A percentile compares a stretch with the other conserved stretches of the same genome.
Evolutionary conservation across 345 rosid genomes (phyloP).

Genomic region (Barbarea vulgaris): DNA sequence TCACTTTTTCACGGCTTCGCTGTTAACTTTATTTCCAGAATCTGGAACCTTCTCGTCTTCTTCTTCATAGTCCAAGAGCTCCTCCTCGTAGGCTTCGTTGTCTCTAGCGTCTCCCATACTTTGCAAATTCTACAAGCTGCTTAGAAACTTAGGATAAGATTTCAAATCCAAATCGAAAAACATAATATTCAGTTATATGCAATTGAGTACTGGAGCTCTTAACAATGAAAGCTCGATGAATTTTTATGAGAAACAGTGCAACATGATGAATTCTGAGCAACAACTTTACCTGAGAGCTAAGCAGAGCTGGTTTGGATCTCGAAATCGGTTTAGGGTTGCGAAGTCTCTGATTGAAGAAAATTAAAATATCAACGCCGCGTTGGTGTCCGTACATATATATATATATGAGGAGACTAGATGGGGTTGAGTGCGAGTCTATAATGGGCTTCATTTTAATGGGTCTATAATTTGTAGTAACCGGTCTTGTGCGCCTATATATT

Average conservation of each 20-base stretch:
- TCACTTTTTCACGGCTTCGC: slow-evolving; percentile 87
- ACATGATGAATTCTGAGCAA: background rate
- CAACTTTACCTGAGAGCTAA: slow-evolving; percentile 41
- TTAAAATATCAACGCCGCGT: slow-evolving; percentile 17
- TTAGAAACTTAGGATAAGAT: background rate
- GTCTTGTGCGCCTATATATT: background rate
- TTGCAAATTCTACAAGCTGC: slow-evolving; percentile 12
- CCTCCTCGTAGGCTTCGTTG: slow-evolving; percentile 98
- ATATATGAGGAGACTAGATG: background rate
- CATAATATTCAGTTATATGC: background rate
- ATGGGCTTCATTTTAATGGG: slow-evolving; percentile 23
- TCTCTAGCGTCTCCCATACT: slow-evolving; percentile 92
- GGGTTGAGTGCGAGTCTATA: background rate
- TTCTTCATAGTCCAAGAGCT: slow-evolving; percentile 96
- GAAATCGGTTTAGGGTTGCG: slow-evolving; percentile 51
- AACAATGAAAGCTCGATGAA: background rate
- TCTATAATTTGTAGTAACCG: background rate
- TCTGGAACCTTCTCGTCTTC: slow-evolving; percentile 90
- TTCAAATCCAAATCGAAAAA: slow-evolving; percentile 3
- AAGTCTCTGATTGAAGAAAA: slow-evolving; percentile 47
- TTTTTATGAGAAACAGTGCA: background rate
- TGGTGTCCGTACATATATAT: no score
- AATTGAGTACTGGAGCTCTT: background rate
- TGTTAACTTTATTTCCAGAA: slow-evolving; percentile 72
- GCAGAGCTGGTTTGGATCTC: slow-evolving; percentile 21